phyloP scores from a whole-genome alignment of 768 basidiomycete genomes.

The Russula earlei region DNA sequence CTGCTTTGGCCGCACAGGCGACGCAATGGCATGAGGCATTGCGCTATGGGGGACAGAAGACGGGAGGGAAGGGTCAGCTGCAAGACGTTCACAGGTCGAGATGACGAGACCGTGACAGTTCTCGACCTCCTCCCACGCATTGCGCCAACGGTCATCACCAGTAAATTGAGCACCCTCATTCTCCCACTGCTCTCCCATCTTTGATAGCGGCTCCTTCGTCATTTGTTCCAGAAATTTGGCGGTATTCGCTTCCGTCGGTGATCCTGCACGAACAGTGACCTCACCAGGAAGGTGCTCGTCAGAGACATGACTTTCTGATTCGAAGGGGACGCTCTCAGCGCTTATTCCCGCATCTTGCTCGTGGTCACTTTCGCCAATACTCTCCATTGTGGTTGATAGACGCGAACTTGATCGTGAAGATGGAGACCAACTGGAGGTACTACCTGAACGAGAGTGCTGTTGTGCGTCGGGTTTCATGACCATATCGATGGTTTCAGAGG shows the following conservation, averaged over 20 bases:
- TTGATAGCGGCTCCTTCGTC: not conserved
- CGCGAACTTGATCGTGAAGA: constrained; percentile 16
- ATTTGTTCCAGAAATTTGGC: constrained; percentile 2
- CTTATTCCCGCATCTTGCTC: constrained; percentile 5
- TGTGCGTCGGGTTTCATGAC: not conserved
- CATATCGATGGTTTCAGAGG: not conserved
- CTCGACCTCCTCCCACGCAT: constrained; percentile 2
- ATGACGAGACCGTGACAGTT: constrained; percentile 19
- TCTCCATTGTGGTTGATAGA: constrained; percentile 18
- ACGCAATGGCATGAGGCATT: constrained; percentile 13
- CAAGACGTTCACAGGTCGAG: constrained; percentile 16
- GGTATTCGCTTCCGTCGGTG: constrained; percentile 8
- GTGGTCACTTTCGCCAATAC: constrained; percentile 17
- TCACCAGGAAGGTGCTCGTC: constrained; percentile 6
- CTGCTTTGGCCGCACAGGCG: constrained; percentile 12
- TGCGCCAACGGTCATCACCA: constrained; percentile 1
- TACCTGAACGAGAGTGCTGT: constrained; percentile 4
- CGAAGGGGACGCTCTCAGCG: not conserved
- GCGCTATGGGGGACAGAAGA: constrained; percentile 7
- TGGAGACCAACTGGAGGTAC: constrained; percentile 17
- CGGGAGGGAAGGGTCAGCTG: constrained; percentile 15
- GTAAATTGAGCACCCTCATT: not conserved
- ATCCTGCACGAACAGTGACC: constrained; percentile 18
- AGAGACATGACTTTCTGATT: not conserved
- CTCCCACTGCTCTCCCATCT: constrained; percentile 11